Percentiles rank a stretch among this genome's conserved stretches.
Conservation (phyloP, 2,329 filamentous ascomycete species). For the Aureobasidium sp. region DNA sequence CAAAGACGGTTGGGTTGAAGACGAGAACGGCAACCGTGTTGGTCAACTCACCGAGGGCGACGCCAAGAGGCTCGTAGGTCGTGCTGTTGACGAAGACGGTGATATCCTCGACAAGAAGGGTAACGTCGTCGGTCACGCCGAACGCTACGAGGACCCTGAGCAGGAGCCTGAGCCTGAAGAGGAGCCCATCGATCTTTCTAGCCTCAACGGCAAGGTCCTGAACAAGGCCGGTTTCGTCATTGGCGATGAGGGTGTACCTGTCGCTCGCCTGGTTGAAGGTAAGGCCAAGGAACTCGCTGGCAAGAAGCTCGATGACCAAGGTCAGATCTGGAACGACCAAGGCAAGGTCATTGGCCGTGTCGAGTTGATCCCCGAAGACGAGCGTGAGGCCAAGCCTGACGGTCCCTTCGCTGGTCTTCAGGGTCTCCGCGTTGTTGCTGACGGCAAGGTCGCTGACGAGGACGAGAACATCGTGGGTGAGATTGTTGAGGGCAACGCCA, state of each 20-base stretch:
- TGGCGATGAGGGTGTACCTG: constrained; percentile 41
- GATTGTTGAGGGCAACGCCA: constrained; percentile 50
- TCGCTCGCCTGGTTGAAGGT: constrained; percentile 60
- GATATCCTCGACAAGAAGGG: constrained; percentile 48
- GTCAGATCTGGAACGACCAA: constrained; percentile 64
- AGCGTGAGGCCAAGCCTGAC: constrained; percentile 46
- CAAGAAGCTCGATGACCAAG: constrained; percentile 62
- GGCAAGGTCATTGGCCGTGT: constrained; percentile 61
- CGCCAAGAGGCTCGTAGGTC: constrained; percentile 43
- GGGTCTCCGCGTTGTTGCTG: constrained; percentile 40
- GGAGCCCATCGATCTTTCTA: constrained; percentile 36
- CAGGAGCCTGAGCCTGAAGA: constrained; percentile 43
- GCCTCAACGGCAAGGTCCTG: constrained; percentile 38
- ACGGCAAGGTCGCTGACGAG: constrained; percentile 42
- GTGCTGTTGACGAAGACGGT: constrained; percentile 44
- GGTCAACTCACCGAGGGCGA: constrained; percentile 43
- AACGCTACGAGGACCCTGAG: constrained; percentile 57
- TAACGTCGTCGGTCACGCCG: constrained; percentile 43
- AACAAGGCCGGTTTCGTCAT: constrained; percentile 46
- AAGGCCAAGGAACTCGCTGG: constrained; percentile 56
- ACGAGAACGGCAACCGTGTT: constrained; percentile 43
- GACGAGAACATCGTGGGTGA: constrained; percentile 45
- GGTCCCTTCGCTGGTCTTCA: constrained; percentile 44
- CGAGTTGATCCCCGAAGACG: constrained; percentile 59
- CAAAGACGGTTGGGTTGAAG: constrained; percentile 42